Percentiles rank a stretch among this genome's conserved stretches.
These are phyloP conservation scores for Stachybotrys elegans DNA, from an alignment of 2,329 filamentous ascomycete species.

Conservation along the genomic window DNA sequence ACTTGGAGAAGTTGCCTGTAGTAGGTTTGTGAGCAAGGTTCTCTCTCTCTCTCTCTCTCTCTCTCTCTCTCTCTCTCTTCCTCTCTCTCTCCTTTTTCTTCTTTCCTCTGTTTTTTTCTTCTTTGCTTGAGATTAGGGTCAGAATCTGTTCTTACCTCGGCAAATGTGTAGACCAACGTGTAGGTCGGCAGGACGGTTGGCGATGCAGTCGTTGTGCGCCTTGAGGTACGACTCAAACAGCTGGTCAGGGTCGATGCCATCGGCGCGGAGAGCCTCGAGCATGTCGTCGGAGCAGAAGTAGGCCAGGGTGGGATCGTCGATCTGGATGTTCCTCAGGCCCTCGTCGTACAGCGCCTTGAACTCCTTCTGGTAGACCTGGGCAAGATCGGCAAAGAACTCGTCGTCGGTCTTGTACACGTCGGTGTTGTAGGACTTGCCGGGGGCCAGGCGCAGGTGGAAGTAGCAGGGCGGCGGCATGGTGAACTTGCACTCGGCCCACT, in stretches of 20 bases:
- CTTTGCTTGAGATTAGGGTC: too few relatives aligned
- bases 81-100: too few relatives aligned
- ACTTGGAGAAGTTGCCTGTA: constrained; percentile 55
- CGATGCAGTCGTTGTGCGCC: constrained; percentile 67
- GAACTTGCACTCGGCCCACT: constrained; percentile 61
- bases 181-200: constrained; percentile 56
- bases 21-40: constrained; percentile 28
- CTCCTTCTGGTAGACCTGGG: constrained; percentile 50
- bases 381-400: constrained; percentile 53
- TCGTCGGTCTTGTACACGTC: constrained; percentile 47
- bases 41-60: too few relatives aligned
- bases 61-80: too few relatives aligned
- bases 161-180: constrained; percentile 66
- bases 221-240: constrained; percentile 66
- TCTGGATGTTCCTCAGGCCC: constrained; percentile 52
- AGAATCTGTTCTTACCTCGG: constrained; percentile 27
- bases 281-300: constrained; percentile 67
- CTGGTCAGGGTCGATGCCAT: constrained; percentile 56
- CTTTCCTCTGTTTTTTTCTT: too few relatives aligned
- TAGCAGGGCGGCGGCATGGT: constrained; percentile 63
- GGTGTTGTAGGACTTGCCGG: constrained; percentile 47
- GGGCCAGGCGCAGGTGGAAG: constrained; percentile 54
- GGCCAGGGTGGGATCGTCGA: constrained; percentile 58
- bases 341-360: constrained; percentile 49
- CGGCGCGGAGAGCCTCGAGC: constrained; percentile 50